Evolutionary conservation across 257 asterid genomes (phyloP).

Genomic region (Nicotiana obtusifolia): DNA sequence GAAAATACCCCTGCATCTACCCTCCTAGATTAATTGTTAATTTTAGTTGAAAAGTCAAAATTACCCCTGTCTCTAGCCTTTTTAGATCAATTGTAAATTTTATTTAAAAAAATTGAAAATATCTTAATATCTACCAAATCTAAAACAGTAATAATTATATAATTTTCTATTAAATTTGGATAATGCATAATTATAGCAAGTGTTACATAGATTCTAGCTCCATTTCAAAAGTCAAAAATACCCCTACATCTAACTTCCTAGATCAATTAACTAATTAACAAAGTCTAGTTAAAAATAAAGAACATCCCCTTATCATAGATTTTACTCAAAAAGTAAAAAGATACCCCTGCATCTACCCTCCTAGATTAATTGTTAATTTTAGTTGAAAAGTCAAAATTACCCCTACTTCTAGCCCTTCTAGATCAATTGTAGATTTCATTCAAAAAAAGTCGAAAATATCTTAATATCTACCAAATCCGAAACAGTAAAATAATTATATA

Average conservation of each 20-base stretch:
- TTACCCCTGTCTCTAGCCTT: not conserved
- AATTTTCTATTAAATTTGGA: not conserved
- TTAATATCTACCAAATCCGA: not conserved
- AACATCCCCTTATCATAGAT: not conserved
- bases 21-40: not conserved
- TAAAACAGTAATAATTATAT: not conserved
- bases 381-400: not conserved
- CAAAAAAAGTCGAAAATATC: not conserved
- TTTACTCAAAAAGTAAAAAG: not conserved
- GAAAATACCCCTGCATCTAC: not conserved
- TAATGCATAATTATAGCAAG: not conserved
- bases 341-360: not conserved
- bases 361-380: not conserved
- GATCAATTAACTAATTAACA: not conserved
- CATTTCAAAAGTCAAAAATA: not conserved
- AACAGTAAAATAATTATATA: not conserved
- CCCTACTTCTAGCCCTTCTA: not conserved
- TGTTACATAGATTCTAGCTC: too few relatives aligned
- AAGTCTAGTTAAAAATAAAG: not conserved
- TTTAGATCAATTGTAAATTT: not conserved
- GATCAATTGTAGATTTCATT: not conserved
- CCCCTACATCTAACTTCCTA: not conserved
- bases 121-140: not conserved
- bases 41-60: not conserved
- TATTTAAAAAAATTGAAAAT: not conserved